Evolutionary conservation across 352 stramenopile species (phyloP), one percentile per base, ranked within the genome.

Genomic region (Pythium guiyangense): DNA sequence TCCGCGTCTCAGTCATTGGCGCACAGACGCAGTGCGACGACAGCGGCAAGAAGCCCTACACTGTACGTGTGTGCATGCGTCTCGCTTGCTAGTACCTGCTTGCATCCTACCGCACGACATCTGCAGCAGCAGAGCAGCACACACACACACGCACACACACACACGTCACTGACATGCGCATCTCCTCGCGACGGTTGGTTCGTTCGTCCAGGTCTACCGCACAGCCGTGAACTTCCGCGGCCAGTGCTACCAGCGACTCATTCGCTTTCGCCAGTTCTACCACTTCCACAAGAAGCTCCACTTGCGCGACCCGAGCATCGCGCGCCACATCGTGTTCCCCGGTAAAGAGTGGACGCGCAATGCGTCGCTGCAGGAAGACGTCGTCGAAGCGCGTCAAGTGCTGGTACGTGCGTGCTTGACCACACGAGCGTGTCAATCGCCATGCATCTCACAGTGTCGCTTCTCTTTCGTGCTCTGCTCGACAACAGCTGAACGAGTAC

Each of bases 221-320:
- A 90, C 83, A 44, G 76, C 74, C 10, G 72, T 86, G 40, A 90
- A 81, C 63, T 88, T 77, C 35, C 59, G 67, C 35, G 79, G 80
- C 8, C 49, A 84, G 45, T 88, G 74, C 67, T 88, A 78, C 58
- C 73, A 92, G 54, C 79, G 83, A n/a, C n/a, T n/a, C n/a, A n/a
- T n/a, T n/a, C n/a, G n/a, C n/a, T n/a, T n/a, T n/a, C n/a, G n/a
- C n/a, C n/a, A n/a, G n/a, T n/a, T n/a, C n/a, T n/a, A n/a, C n/a
- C n/a, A n/a, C n/a, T n/a, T n/a, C n/a, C n/a, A n/a, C n/a, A n/a
- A n/a, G n/a, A n/a, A n/a, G n/a, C n/a, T n/a, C n/a, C n/a, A n/a
- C n/a, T n/a, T n/a, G n/a, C n/a, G n/a, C n/a, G n/a, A n/a, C n/a
- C n/a, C n/a, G n/a, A n/a, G n/a, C n/a, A n/a, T n/a, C n/a, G 1